These are phyloP conservation scores for Lotus japonicus DNA, from an alignment of 306 rosid species.

Conservation along the genomic window DNA sequence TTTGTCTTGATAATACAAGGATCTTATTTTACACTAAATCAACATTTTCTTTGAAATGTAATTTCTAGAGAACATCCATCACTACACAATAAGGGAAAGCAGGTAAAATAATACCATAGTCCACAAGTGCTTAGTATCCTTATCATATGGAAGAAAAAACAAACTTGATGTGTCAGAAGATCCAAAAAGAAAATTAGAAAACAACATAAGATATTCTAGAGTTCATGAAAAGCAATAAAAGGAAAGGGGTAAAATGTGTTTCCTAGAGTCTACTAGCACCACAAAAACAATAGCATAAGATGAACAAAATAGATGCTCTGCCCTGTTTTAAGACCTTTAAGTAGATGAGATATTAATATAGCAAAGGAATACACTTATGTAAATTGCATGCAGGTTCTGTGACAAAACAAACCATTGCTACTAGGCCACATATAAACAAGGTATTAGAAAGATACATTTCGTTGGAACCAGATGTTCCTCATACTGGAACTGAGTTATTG, in stretches of 20 bases:
- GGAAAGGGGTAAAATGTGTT: too few species aligned
- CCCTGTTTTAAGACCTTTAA: not conserved
- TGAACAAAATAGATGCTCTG: not conserved
- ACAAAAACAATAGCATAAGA: not conserved
- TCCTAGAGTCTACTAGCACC: too few species aligned
- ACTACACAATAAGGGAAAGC: too few species aligned
- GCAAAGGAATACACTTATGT: conserved; percentile 5
- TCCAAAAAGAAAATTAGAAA: not conserved
- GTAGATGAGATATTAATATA: not conserved
- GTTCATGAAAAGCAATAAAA: not conserved
- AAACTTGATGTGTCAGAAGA: not conserved
- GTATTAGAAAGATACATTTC: not conserved
- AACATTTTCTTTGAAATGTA: not conserved
- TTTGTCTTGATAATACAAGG: not conserved
- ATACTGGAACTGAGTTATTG: conserved; percentile 38
- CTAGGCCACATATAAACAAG: not conserved
- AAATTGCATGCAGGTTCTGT: conserved; percentile 8
- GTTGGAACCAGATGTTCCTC: conserved; percentile 22
- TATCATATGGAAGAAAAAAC: not conserved
- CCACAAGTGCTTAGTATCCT: not conserved
- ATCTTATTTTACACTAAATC: not conserved
- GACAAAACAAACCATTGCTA: conserved; percentile 8
- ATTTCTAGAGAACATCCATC: too few species aligned
- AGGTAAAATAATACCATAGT: too few species aligned
- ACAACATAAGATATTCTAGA: not conserved